phyloP scores from a whole-genome alignment of 1,284 basidiomycete species.

The Heterobasidion occidentale region DNA sequence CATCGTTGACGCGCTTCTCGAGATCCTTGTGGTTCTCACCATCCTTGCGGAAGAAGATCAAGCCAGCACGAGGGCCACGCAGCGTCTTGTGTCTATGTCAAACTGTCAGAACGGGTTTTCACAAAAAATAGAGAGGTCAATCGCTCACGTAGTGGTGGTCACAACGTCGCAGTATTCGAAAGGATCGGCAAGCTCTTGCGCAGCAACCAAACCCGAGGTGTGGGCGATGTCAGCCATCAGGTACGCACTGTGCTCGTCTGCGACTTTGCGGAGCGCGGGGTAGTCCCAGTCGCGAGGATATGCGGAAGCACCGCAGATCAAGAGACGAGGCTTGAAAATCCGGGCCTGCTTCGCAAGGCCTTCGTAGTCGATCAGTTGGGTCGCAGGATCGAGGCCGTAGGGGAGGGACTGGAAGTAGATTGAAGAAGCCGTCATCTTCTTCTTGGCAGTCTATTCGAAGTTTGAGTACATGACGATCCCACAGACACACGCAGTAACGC shows the following conservation, averaged over 20 bases:
- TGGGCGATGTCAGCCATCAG: conserved; percentile 97
- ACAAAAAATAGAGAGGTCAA: neutral
- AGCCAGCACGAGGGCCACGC: conserved; percentile 94
- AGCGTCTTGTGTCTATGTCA: conserved; percentile 88
- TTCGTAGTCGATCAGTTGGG: conserved; percentile 90
- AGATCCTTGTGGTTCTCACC: conserved; percentile 74
- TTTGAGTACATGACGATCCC: neutral
- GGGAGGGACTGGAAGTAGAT: conserved; percentile 99
- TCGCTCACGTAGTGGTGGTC: conserved; percentile 84
- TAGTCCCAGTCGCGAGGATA: conserved; percentile 99
- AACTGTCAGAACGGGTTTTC: neutral
- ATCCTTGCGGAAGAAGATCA: conserved; percentile 99
- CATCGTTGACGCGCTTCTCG: conserved; percentile 95
- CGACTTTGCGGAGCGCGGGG: conserved; percentile 71
- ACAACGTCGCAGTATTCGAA: conserved; percentile 98
- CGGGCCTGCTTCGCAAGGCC: conserved; percentile 83
- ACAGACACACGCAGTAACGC: conserved; percentile 18
- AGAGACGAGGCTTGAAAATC: conserved; percentile 92
- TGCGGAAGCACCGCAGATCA: conserved; percentile 98
- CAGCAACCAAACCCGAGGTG: conserved; percentile 93
- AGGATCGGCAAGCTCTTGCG: conserved; percentile 86
- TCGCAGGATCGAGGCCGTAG: conserved; percentile 81
- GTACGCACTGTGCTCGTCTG: conserved; percentile 87
- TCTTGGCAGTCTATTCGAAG: conserved; percentile 79
- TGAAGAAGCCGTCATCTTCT: conserved; percentile 99